Conservation (phyloP, 129 eudicot genomes). For the Artemisia argyi region DNA sequence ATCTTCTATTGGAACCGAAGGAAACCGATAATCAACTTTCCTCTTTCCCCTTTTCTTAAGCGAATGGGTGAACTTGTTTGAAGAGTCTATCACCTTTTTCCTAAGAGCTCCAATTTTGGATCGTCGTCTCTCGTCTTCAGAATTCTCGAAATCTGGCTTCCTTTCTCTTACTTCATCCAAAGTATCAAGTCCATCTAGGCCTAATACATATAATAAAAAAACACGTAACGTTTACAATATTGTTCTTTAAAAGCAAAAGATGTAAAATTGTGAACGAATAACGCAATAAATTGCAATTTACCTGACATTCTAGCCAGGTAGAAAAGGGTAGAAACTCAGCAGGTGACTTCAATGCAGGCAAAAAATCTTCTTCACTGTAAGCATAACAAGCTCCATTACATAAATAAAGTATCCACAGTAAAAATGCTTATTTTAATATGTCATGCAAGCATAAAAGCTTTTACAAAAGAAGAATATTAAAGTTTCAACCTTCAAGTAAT, state of each 20-base stretch:
- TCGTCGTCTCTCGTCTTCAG: conserved; percentile 78
- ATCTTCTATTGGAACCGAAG: conserved; percentile 82
- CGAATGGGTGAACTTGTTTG: conserved; percentile 83
- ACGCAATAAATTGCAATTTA: conserved; percentile 6
- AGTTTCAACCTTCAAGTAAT: conserved; percentile 6
- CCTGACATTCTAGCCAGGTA: conserved; percentile 42
- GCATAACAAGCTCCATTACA: conserved; percentile 12
- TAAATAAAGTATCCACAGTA: conserved; percentile 26
- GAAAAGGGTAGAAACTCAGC: conserved; percentile 18
- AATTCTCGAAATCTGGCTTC: conserved; percentile 67
- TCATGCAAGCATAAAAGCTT: not conserved
- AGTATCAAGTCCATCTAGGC: conserved; percentile 51
- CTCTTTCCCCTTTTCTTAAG: conserved; percentile 84
- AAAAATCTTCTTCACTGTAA: not conserved
- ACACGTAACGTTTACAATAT: conserved; percentile 7
- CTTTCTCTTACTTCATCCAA: conserved; percentile 67
- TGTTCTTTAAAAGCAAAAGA: not conserved
- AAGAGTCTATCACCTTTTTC: conserved; percentile 80
- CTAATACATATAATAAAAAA: conserved; percentile 24
- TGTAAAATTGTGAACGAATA: not conserved
- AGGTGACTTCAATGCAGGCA: conserved; percentile 18
- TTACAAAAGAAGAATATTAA: not conserved
- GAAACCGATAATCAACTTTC: conserved; percentile 77
- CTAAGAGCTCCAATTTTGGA: conserved; percentile 63
- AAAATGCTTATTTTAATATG: not conserved